Evolutionary conservation across 73 alveolate species (phyloP), one percentile per base, ranked within the genome.

Genomic region (Uronychia binucleata): DNA sequence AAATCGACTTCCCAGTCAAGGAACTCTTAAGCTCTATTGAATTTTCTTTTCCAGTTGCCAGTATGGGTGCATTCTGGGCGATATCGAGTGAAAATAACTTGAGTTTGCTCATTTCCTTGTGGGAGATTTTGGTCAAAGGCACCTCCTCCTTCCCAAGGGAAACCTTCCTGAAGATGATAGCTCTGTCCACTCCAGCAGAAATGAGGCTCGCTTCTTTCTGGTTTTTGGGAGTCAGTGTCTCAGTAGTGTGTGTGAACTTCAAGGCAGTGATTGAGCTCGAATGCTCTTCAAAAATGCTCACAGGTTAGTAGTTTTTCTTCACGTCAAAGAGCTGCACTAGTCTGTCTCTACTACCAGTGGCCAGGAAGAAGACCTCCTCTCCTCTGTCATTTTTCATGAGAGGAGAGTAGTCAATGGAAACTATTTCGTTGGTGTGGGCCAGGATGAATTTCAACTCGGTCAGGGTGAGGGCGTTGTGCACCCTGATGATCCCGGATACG

Each of bases 381-480:
- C 91, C 67, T 11, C n/a, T 46, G 5, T 46, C 5, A 19, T 5
- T 46, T 46, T 46, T 46, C 81, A 30, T 28, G 30, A 28, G 8
- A 26, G 75, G 91, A 30, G 87, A 86, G 57, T 80, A 93, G 80
- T 94, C 98, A 1, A 94, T 28, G 31, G 93, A 77, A 14, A 84
- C 67, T 27, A 94, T 87, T 33, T 94, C 98, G 28, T 82, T 75
- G 28, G 92, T 95, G 75, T 94, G 98, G 33, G 97, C 96, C 67
- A 83, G 81, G 28, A 94, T 86, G 74, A 85, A 74, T 34, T 92
- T 59, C 33, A 87, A 33, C 33, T 88, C 93, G 28, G 81, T 89
- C 33, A 86, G 86, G 30, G 93, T 78, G 31, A 76, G 76, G 31
- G 89, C 80, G 46, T 91, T 88, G 78, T 92, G 91, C 31, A 94